Evolutionary conservation across 208 protist species (phyloP).

Genomic region (Leishmania gerbilli): DNA sequence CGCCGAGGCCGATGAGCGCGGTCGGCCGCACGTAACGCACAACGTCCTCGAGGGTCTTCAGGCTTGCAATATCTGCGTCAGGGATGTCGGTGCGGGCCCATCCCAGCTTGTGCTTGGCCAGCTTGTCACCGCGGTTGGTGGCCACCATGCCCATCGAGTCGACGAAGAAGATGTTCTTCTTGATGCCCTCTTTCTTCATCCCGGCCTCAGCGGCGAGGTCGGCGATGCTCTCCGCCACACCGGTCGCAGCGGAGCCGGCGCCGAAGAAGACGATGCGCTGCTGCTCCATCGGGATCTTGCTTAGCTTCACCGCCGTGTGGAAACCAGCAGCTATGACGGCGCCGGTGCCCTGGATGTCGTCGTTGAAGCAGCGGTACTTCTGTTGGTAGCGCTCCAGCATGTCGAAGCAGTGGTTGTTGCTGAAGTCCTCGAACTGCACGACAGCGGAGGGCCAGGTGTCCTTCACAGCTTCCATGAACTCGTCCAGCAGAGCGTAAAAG

Average conservation of each 20-base stretch:
- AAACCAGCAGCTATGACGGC: slow-evolving; percentile 94
- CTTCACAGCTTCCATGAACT: slow-evolving; percentile 91
- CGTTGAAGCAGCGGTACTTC: slow-evolving; percentile 96
- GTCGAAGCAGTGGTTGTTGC: slow-evolving; percentile 93
- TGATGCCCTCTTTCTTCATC: slow-evolving; percentile 70
- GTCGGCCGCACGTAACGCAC: slow-evolving; percentile 94
- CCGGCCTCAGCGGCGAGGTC: slow-evolving; percentile 60
- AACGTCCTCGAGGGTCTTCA: slow-evolving; percentile 59
- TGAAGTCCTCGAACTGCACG: slow-evolving; percentile 98
- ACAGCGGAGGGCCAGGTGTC: slow-evolving; percentile 81
- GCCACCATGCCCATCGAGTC: slow-evolving; percentile 94
- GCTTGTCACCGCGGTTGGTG: slow-evolving; percentile 75
- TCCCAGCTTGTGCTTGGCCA: slow-evolving; percentile 85
- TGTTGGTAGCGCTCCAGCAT: slow-evolving; percentile 94
- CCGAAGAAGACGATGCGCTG: slow-evolving; percentile 90
- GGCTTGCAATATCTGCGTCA: slow-evolving; percentile 57
- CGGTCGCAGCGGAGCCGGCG: slow-evolving; percentile 93
- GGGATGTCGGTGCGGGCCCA: slow-evolving; percentile 86
- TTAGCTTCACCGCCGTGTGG: slow-evolving; percentile 82
- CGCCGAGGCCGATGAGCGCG: slow-evolving; percentile 94
- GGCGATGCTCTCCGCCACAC: slow-evolving; percentile 94
- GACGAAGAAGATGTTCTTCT: slow-evolving; percentile 86
- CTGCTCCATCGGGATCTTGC: slow-evolving; percentile 39
- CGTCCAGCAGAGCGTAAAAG: slow-evolving; percentile 91
- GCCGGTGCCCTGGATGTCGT: slow-evolving; percentile 98